These are phyloP conservation scores for Pythium brachiatum DNA, from an alignment of 352 stramenopile species.

Conservation along the genomic window DNA sequence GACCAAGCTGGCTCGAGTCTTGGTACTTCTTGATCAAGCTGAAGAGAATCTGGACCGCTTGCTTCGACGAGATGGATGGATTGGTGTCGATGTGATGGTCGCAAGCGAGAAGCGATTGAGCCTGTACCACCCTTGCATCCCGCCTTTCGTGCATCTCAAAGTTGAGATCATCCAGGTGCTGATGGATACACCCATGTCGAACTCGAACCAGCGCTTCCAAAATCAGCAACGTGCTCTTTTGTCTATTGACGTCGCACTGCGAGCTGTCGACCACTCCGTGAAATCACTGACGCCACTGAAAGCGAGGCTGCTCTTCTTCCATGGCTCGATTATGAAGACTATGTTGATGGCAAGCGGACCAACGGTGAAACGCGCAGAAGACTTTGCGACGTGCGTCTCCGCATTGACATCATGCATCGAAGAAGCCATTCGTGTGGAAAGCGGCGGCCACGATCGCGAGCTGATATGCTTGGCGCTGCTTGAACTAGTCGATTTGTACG, in stretches of 20 bases:
- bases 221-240: constrained; percentile 21
- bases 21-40: constrained; percentile 29
- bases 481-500: constrained; percentile 65
- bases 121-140: constrained; percentile 52
- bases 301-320: constrained; percentile 52
- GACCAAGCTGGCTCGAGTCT: neutral
- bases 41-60: constrained; percentile 41
- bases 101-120: constrained; percentile 37
- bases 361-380: neutral
- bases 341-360: constrained; percentile 18
- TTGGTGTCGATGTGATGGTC: constrained; percentile 30
- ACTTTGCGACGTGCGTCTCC: constrained; percentile 7
- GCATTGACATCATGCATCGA: constrained; percentile 16
- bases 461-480: constrained; percentile 49
- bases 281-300: constrained; percentile 37
- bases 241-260: constrained; percentile 38
- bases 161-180: constrained; percentile 46
- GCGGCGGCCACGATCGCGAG: constrained; percentile 54
- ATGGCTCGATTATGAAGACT: constrained; percentile 55
- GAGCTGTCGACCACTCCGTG: constrained; percentile 40
- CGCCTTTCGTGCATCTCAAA: constrained; percentile 51
- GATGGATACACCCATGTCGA: constrained; percentile 32
- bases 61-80: constrained; percentile 59
- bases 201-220: neutral
- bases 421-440: constrained; percentile 35